These are phyloP conservation scores for Kluyveromyces dobzhanskii DNA, from an alignment of 805 yeast genomes.

Conservation along the genomic window DNA sequence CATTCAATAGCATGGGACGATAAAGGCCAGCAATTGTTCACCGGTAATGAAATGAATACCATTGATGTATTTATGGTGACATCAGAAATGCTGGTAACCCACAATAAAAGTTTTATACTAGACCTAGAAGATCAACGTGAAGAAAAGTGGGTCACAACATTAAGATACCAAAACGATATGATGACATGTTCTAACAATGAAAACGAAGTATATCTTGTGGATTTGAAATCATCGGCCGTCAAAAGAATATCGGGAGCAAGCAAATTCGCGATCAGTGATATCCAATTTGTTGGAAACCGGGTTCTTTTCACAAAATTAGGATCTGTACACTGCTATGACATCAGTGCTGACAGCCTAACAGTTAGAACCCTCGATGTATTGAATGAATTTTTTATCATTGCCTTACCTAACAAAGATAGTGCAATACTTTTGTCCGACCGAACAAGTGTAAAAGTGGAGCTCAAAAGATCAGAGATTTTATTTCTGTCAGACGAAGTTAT, in stretches of 20 bases:
- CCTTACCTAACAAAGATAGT: conserved; percentile 7
- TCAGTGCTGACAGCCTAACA: conserved; percentile 2
- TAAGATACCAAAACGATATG: conserved; percentile 11
- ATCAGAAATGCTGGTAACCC: conserved; percentile 1
- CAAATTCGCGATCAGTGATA: conserved; percentile 17
- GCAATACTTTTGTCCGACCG: conserved; percentile 16
- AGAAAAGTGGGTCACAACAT: conserved; percentile 17
- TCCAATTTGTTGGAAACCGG: conserved; percentile 8
- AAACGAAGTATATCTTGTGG: conserved; percentile 17
- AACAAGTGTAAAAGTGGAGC: conserved; percentile 11
- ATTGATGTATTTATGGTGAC: conserved; percentile 11
- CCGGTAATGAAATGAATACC: conserved; percentile 23
- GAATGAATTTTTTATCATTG: conserved; percentile 17
- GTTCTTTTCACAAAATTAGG: conserved; percentile 14
- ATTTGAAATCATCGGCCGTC: not conserved
- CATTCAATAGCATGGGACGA: conserved; percentile 24
- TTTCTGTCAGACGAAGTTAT: conserved; percentile 14
- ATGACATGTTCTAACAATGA: conserved; percentile 10
- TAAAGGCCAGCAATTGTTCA: conserved; percentile 14
- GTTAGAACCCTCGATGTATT: conserved; percentile 7
- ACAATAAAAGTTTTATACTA: conserved; percentile 1
- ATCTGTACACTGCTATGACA: conserved; percentile 10
- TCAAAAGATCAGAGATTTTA: conserved; percentile 8
- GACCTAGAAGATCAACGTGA: conserved; percentile 3
- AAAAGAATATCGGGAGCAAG: conserved; percentile 8